Evolutionary conservation across 78 protist genomes (phyloP), one percentile per base, ranked within the genome.

Genomic region (Protostelium mycophagum): DNA sequence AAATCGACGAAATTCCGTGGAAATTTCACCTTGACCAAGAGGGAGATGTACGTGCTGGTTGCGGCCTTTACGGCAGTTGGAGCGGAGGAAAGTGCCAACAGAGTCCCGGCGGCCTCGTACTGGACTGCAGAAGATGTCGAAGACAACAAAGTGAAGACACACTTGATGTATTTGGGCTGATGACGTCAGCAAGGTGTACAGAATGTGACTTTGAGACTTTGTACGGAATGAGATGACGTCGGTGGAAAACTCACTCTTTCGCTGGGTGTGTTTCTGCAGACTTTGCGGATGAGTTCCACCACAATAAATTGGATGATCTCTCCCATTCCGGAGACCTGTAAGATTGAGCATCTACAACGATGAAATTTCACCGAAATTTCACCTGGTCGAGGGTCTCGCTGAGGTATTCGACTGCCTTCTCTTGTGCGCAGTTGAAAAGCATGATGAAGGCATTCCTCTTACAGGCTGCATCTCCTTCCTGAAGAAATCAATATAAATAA

Each of bases 391-490:
- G 91, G 36, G 89, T 86, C 34, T 91, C 34, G 28, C 85, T 35
- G 5, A 97, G 93, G 90, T 93, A 97, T 86, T 92, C 94, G 84
- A 96, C 94, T 0, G 99, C 99, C 16, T 93, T 89, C n/a, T 95
- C 97, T 89, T 91, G 97, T 31, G 88, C 95, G 85, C 97, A 96
- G 84, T 95, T 38, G 90, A 92, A 94, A 83, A 98, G 95, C 99
- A 98, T 97, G 38, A 97, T 86, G 73, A 98, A 97, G 1, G 99
- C 99, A 85, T 98, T 98, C 83, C 99, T 94, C 95, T 96, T 95
- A 38, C 97, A 95, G 34, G 98, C 87, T 34, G 88, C 94, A 88
- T 96, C 98, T 51, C 91, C 63, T 88, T 97, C 98, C 87, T 89
- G 34, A n/a, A n/a, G n/a, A n/a, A n/a, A n/a, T n/a, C n/a, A n/a